Percentiles rank a stretch among this genome's conserved stretches.
phyloP scores from a whole-genome alignment of 352 stramenopile species.

The Globisporangium iwayamae region DNA sequence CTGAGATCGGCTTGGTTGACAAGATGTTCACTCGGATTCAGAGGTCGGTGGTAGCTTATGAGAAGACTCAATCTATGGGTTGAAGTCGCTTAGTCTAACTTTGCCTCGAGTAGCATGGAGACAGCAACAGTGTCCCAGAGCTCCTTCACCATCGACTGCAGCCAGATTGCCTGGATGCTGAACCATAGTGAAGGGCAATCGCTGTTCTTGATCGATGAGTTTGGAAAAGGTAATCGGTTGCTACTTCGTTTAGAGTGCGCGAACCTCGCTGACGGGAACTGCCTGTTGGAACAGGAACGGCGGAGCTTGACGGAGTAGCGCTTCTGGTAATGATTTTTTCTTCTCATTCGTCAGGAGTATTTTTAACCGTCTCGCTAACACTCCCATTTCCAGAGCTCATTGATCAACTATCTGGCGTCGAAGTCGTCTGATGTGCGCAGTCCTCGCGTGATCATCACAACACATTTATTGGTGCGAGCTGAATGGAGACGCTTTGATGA shows the following conservation, averaged over 20 bases:
- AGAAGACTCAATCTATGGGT: not conserved
- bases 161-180: slow-evolving; percentile 84
- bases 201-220: slow-evolving; percentile 85
- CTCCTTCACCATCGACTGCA: slow-evolving; percentile 88
- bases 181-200: slow-evolving; percentile 56
- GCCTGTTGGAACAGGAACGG: slow-evolving; percentile 39
- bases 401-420: slow-evolving; percentile 59
- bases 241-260: not conserved
- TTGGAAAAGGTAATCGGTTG: slow-evolving; percentile 66
- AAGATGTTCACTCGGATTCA: slow-evolving; percentile 84
- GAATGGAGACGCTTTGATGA: not conserved
- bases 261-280: not conserved
- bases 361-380: not conserved
- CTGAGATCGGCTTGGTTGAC: slow-evolving; percentile 63
- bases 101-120: slow-evolving; percentile 48
- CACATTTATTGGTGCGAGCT: slow-evolving; percentile 65
- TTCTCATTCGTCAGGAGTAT: not conserved
- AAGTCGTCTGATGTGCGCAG: slow-evolving; percentile 21
- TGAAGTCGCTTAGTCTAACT: not conserved
- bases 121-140: slow-evolving; percentile 70
- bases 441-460: slow-evolving; percentile 73
- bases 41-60: slow-evolving; percentile 32
- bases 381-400: slow-evolving; percentile 33
- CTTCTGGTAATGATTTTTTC: slow-evolving; percentile 44
- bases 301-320: slow-evolving; percentile 67